phyloP scores from a whole-genome alignment of 2,329 filamentous ascomycete species.

The Verticillium nonalfalfae region DNA sequence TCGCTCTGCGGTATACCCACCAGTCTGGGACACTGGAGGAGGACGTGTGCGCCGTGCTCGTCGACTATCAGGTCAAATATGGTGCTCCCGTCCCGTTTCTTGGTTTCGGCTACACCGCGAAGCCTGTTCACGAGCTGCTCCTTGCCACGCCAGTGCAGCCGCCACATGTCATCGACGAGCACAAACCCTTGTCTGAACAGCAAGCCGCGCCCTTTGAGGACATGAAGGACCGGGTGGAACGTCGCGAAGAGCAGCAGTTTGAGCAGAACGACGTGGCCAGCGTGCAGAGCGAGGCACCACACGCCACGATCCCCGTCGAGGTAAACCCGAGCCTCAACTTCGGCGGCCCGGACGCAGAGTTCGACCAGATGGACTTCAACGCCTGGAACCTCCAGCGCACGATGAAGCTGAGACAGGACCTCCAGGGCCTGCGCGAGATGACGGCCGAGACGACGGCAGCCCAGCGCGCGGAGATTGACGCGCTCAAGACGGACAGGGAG shows the following conservation, averaged over 20 bases:
- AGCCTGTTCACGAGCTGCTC: background rate
- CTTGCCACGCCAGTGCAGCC: background rate
- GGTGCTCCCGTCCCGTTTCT: background rate
- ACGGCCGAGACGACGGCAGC: background rate
- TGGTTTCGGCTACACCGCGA: background rate
- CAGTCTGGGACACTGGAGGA: background rate
- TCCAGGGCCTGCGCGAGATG: background rate
- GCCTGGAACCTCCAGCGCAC: background rate
- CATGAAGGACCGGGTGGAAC: background rate
- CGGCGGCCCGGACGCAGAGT: background rate
- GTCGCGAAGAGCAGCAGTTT: background rate
- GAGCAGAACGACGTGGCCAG: background rate
- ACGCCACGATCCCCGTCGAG: no score
- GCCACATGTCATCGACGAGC: no score
- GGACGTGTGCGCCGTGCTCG: background rate
- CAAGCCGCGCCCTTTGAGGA: background rate
- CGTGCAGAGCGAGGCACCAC: background rate
- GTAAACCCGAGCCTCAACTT: background rate
- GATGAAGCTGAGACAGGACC: background rate
- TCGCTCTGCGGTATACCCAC: background rate
- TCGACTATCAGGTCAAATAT: background rate
- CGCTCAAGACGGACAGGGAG: background rate
- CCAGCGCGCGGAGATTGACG: background rate
- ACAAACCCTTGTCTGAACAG: no score
- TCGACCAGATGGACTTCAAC: background rate